Base-by-base conservation (phyloP, 2,329 filamentous ascomycete genomes). In the Aspergillus chevalieri region DNA sequence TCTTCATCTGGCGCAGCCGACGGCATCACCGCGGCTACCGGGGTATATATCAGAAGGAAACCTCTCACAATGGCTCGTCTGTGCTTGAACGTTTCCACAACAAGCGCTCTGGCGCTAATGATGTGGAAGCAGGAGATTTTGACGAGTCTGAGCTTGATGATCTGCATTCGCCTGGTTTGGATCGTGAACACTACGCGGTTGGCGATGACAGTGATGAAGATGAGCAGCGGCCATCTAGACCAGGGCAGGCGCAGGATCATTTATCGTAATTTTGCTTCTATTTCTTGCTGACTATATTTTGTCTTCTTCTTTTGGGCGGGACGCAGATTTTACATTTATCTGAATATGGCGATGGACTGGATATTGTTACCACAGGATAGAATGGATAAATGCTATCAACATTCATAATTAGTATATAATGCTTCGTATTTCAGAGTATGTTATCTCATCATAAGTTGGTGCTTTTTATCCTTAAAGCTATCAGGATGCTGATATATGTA, bases 81-180 rank as follows among this genome's bases (percentile, higher is more conserved):
- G 68, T 74, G 2, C 65, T 79, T 19, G 70, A 76, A 49, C 74
- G 73, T 22, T 79, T 80, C 59, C 65, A 73, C 12, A 65, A 67
- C 49, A 74, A 72, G 51, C 63, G 62, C 26, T 65, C 65, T 26
- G 61, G 61, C 48, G 65, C 65, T 44, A 62, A 61, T 24, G 82
- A 84, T 62, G 67, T 85, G 17, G 81, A 84, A 63, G 79, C 80
- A 24, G 80, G 78, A 14, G 80, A 82, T 57, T 84, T 82, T 60
- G 80, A 84, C 52, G 81, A 84, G 60, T 69, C 76, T 2, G 81
- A 84, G 61, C 65, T 84, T 17, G 80, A 84, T 59, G 74, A 80
- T 51, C 59, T 82, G 30, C 69, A 74, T 56, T 61, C 64, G 19
- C 60, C 63, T n/a, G 64, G 59, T 38, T 46, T 62, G 43, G 59